A percentile compares a stretch with the other conserved stretches of the same genome.
phyloP scores from a whole-genome alignment of 2,329 filamentous ascomycete species.

The Trichoderma simmonsii region DNA sequence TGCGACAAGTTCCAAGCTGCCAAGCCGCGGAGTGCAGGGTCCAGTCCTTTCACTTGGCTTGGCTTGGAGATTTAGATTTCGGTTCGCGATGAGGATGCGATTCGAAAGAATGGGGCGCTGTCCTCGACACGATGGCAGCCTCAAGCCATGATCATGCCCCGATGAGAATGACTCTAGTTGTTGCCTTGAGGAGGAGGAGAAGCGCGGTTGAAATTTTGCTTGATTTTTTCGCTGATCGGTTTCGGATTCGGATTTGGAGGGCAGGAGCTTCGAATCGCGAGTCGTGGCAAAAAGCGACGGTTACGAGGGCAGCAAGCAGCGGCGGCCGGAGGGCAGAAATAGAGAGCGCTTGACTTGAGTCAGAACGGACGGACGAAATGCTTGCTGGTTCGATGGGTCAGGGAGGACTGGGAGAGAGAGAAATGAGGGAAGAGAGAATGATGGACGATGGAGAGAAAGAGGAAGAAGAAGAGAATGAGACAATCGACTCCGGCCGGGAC shows the following conservation, averaged over 20 bases:
- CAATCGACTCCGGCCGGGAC: background rate
- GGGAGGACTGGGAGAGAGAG: too few relatives aligned
- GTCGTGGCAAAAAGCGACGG: background rate
- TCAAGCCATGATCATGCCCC: conserved; percentile 4
- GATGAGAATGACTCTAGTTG: background rate
- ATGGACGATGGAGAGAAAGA: background rate
- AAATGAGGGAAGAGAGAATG: background rate
- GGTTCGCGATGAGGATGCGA: conserved; percentile 1
- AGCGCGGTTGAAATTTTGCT: background rate
- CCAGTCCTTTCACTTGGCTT: background rate
- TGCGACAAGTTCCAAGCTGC: background rate
- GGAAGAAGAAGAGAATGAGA: background rate
- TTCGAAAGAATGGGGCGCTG: background rate
- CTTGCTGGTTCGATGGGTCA: background rate
- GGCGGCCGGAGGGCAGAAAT: background rate
- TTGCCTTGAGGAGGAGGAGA: background rate
- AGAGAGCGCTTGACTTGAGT: background rate
- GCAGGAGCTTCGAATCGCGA: background rate
- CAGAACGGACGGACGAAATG: background rate
- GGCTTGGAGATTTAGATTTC: background rate
- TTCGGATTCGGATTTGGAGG: background rate
- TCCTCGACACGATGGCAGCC: conserved; percentile 1
- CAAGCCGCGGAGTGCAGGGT: conserved; percentile 8
- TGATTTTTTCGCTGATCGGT: background rate
- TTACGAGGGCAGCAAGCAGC: background rate